Evolutionary conservation across 2,329 filamentous ascomycete genomes (phyloP).

Genomic region (Aspergillus viridinutans): DNA sequence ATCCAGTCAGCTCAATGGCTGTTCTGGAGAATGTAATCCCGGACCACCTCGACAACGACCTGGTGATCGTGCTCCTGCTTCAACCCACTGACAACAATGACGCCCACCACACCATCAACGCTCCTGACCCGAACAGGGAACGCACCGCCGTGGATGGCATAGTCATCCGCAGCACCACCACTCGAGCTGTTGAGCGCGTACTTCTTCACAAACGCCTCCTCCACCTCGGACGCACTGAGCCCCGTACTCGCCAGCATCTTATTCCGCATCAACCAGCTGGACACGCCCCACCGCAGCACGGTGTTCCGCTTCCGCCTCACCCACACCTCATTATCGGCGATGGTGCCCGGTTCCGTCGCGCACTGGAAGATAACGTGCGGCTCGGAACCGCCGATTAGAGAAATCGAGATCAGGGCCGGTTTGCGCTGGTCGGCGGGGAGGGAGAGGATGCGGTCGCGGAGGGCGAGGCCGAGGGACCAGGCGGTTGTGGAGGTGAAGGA

Average conservation of each 20-base stretch:
- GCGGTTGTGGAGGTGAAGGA: conserved; percentile 38
- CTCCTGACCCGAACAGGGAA: conserved; percentile 68
- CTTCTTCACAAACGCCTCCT: conserved; percentile 61
- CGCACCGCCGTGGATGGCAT: conserved; percentile 74
- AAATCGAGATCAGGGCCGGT: conserved; percentile 40
- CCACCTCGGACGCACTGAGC: conserved; percentile 47
- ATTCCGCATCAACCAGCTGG: conserved; percentile 67
- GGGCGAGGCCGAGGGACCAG: conserved; percentile 34
- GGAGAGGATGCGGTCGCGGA: conserved; percentile 36
- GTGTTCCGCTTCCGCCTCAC: conserved; percentile 67
- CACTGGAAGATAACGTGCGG: conserved; percentile 66
- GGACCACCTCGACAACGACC: conserved; percentile 66
- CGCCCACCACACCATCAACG: conserved; percentile 70
- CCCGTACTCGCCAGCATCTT: conserved; percentile 47
- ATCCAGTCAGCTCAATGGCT: conserved; percentile 6
- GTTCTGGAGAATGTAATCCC: conserved; percentile 41
- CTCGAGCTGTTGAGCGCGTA: conserved; percentile 57
- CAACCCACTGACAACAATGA: conserved; percentile 71
- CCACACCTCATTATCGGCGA: conserved; percentile 69
- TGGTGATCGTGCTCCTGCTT: conserved; percentile 75
- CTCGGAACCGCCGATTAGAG: conserved; percentile 24
- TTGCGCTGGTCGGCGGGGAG: conserved; percentile 30
- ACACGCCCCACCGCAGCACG: conserved; percentile 66
- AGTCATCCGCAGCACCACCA: conserved; percentile 50
- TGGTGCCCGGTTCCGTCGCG: conserved; percentile 61